These are phyloP conservation scores for Lojkania enalia DNA, from an alignment of 2,329 filamentous ascomycete species.

Conservation along the genomic window DNA sequence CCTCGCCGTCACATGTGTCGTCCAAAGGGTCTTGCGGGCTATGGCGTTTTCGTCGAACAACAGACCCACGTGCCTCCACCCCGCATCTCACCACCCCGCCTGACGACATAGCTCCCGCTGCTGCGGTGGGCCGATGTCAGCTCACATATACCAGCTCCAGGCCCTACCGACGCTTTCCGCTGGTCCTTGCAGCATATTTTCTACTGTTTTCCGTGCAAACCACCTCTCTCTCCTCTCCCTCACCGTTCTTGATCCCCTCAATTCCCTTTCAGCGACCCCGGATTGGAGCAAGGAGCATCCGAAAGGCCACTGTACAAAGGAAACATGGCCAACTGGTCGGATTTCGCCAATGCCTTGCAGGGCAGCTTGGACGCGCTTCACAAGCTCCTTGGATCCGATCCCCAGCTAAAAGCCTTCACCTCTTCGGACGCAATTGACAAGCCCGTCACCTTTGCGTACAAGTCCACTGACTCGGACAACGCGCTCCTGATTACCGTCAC, in stretches of 20 bases:
- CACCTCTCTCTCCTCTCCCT: background rate
- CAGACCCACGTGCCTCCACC: slow-evolving; percentile 31
- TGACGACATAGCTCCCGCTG: slow-evolving; percentile 24
- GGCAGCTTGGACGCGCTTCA: slow-evolving; percentile 36
- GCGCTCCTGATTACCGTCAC: slow-evolving; percentile 38
- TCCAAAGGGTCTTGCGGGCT: slow-evolving; percentile 8
- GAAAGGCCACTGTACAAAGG: background rate
- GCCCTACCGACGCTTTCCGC: background rate
- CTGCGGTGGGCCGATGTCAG: background rate
- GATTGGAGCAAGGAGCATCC: background rate
- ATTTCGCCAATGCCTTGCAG: slow-evolving; percentile 37
- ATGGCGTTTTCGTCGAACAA: slow-evolving; percentile 16
- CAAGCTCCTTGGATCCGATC: slow-evolving; percentile 38
- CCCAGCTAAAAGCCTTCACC: slow-evolving; percentile 41
- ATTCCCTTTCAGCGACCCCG: background rate
- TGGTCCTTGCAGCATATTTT: background rate
- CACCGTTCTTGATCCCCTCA: background rate
- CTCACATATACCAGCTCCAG: slow-evolving; percentile 11
- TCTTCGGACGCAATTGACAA: slow-evolving; percentile 40
- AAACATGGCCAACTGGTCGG: slow-evolving; percentile 37
- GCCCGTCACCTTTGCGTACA: slow-evolving; percentile 40
- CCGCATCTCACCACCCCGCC: slow-evolving; percentile 34
- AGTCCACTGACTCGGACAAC: slow-evolving; percentile 39
- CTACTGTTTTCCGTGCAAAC: background rate
- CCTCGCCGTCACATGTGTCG: slow-evolving; percentile 3